Evolutionary conservation across 1,284 basidiomycete genomes (phyloP), one percentile per base, ranked within the genome.

Genomic region (Cutaneotrichosporon cavernicola): DNA sequence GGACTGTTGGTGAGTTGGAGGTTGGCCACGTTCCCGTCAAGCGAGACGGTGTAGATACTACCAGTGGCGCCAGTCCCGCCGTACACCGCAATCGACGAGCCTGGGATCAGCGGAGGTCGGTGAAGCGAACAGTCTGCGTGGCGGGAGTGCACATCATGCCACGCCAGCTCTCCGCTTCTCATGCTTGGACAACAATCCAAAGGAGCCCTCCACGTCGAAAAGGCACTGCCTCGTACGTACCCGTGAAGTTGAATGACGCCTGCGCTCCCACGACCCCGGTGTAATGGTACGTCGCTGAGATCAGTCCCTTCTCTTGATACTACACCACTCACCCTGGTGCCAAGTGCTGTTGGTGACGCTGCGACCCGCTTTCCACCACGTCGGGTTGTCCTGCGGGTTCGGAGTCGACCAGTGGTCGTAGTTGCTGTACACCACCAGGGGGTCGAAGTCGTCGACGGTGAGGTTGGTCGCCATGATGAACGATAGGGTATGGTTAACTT

Each of bases 361-460:
- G 21, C 58, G 32, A n/a, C 58, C 68, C 14, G 66, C 70, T 59
- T 77, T 78, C 63, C 71, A 80, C 74, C 74, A 76, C 5, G 68
- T 67, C 6, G 79, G 78, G 59, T 79, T 61, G 53, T 73, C 70
- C 55, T 76, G 74, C 0, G 79, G 80, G 70, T 81, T 73, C 5
- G 80, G 80, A 4, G 80, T 81, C 21, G 59, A 53, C 81, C 80
- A 80, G 30, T 75, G 71, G 4, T 60, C 62, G 47, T 72, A 70
- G 65, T 76, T 70, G 18, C 70, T 61, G 59, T 74, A 75, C 26
- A 52, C 60, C 58, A 81, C 65, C 8, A 79, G 60, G 1, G 80
- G 77, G 64, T 82, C 81, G 66, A 81, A 82, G 67, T 82, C 81
- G 65, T 82, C 81, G 55, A 77, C 67, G 9, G 76, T 78, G 56